Base-by-base conservation (phyloP, 768 basidiomycete genomes). In the Tremella mesenterica region DNA sequence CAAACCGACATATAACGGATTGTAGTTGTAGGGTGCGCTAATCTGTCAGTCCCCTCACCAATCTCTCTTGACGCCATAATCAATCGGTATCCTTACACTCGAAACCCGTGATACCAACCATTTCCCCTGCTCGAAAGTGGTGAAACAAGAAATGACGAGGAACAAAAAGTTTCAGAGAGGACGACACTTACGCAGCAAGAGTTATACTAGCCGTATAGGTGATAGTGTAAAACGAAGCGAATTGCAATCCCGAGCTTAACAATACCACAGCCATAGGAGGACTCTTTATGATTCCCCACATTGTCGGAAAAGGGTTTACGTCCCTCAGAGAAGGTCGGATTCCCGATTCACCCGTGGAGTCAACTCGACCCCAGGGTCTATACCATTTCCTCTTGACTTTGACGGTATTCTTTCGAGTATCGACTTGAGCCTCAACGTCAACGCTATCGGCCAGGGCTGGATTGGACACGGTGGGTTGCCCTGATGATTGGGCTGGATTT, bases 171-270 rank as follows among this genome's bases (percentile, higher is more conserved):
- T 36, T 36, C 33, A 10, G 12, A 10, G 10, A 18, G 6, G 23
- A n/a, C 18, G 23, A 4, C 38, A 57, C 63, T 45, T 34, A 65
- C 62, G 48, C 78, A 4, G 73, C 73, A 10, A 92, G 77, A 0
- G 85, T 88, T 54, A 85, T 78, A 7, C 86, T 78, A 14, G 81
- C 81, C 0, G 86, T 86, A 67, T 88, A 92, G 2, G 81, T 75
- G 31, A 91, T 77, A 39, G 80, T 77, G 70, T 85, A 90, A 33
- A 77, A 79, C 48, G 82, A 83, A 0, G 82, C 84, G 63, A 85
- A 91, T 10, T 84, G 73, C 21, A 86, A 65, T 14, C 85, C 83
- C 31, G 85, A 86, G 26, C 83, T 77, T 50, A 80, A 54, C 3
- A 89, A 74, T 50, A 85, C 82, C 1, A 78, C 70, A 7, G 85